Conservation (phyloP, 768 basidiomycete genomes). For the Tubosaeta sp. region DNA sequence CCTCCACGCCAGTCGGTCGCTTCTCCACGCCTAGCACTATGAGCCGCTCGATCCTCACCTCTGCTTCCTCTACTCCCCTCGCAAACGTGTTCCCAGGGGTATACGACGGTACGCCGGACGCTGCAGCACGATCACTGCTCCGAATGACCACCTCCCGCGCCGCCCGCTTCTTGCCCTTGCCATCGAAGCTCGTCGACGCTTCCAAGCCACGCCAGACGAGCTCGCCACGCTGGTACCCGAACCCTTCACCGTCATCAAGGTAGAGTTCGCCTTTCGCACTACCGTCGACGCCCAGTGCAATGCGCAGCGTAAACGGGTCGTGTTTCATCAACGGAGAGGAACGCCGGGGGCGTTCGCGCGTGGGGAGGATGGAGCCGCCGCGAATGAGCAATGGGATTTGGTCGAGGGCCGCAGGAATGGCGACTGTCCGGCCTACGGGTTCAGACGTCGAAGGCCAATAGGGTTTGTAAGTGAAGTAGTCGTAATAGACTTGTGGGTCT, state of each 20-base stretch:
- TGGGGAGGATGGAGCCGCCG: constrained; percentile 86
- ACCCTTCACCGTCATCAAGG: constrained; percentile 91
- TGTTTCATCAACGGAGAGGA: constrained; percentile 83
- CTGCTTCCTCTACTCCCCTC: constrained; percentile 43
- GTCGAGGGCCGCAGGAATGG: constrained; percentile 74
- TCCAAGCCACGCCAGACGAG: constrained; percentile 79
- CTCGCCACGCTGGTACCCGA: constrained; percentile 67
- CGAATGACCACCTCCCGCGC: constrained; percentile 41
- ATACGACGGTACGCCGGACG: constrained; percentile 47
- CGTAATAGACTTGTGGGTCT: constrained; percentile 91
- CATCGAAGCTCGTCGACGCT: constrained; percentile 42
- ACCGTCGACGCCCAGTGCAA: constrained; percentile 62
- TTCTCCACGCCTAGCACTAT: constrained; percentile 67
- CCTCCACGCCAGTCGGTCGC: constrained; percentile 55
- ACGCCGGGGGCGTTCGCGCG: constrained; percentile 82
- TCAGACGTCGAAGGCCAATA: constrained; percentile 54
- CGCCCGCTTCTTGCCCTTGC: neutral
- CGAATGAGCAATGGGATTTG: constrained; percentile 83
- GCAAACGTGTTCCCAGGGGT: constrained; percentile 65
- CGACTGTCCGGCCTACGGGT: constrained; percentile 57
- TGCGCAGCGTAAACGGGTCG: constrained; percentile 90
- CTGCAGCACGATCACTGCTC: constrained; percentile 58
- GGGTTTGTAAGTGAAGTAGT: constrained; percentile 74
- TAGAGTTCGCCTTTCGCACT: constrained; percentile 82
- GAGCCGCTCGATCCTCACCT: constrained; percentile 77